A percentile compares a stretch with the other conserved stretches of the same genome.
Evolutionary conservation across 345 rosid genomes (phyloP).

Genomic region (Dipteronia sinensis): DNA sequence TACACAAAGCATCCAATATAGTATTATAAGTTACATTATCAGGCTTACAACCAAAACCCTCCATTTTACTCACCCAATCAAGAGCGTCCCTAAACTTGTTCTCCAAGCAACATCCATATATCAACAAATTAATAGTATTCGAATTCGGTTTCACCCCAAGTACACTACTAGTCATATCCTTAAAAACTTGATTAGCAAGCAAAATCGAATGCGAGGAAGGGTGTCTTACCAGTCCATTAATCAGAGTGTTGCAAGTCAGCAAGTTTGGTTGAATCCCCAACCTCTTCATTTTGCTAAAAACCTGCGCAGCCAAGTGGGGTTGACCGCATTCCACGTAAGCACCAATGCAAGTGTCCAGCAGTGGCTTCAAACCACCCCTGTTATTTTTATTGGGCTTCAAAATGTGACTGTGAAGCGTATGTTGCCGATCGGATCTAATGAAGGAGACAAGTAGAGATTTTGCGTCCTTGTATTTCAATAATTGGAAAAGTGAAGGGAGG

Average conservation of each 20-base stretch:
- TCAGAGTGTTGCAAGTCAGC: constrained; percentile 70
- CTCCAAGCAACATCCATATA: constrained; percentile 72
- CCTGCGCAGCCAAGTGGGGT: constrained; percentile 69
- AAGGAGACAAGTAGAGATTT: constrained; percentile 61
- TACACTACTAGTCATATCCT: constrained; percentile 42
- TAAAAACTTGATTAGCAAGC: constrained; percentile 54
- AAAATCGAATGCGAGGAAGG: constrained; percentile 57
- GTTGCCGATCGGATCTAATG: constrained; percentile 52
- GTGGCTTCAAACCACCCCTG: constrained; percentile 41
- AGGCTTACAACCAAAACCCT: constrained; percentile 53
- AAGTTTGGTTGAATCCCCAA: constrained; percentile 55
- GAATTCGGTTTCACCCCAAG: constrained; percentile 53
- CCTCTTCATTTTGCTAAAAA: constrained; percentile 68
- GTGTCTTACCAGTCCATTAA: constrained; percentile 64
- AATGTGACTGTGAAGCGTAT: constrained; percentile 42
- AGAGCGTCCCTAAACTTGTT: constrained; percentile 55
- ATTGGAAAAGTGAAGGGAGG: constrained; percentile 52
- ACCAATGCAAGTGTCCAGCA: constrained; percentile 59
- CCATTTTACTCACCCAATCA: constrained; percentile 55
- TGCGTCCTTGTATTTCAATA: constrained; percentile 66
- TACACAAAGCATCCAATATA: constrained; percentile 60
- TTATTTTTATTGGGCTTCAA: constrained; percentile 21
- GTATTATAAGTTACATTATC: constrained; percentile 76
- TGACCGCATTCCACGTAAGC: constrained; percentile 58
- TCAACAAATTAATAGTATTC: constrained; percentile 62